Base-by-base conservation (phyloP, 208 protist species). In the Trypanosoma boissoni region DNA sequence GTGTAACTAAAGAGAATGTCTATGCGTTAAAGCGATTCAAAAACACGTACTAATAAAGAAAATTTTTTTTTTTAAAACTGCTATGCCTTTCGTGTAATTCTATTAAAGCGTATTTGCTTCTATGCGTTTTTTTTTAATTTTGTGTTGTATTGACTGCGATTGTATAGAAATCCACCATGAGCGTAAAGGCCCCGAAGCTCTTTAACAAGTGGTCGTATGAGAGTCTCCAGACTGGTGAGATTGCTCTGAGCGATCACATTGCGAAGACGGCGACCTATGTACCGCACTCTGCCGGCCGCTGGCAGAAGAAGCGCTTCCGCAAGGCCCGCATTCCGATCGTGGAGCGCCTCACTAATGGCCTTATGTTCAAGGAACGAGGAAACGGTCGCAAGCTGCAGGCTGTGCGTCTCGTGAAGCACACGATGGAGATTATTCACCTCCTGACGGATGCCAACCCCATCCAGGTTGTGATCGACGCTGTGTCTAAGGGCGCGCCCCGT, bases 331-430 rank as follows among this genome's bases (percentile, higher is more conserved):
- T 94, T 72, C 94, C 93, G 50, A 87, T 97, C 65, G 84, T 97
- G 67, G 94, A 97, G 86, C 93, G 96, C 76, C 70, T 99, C 28
- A 90, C 92, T 34, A 98, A 98, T 91, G 94, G 91, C 57, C 72
- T 99, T 42, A 99, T 99, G 98, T 98, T 98, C 90, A 96, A 99
- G 81, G 98, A 98, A 51, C 92, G 98, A 72, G 99, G 99, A 83
- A 99, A 99, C 84, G 99, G 99, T 77, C 99, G 99, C 89, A 99
- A 99, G 94, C 66, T 99, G 32, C 96, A 99, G 92, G 97, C 99
- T 56, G 89, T 99, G 51, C 94, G 97, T 67, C 98, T 99, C 68
- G 82, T 99, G 61, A 93, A 98, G 74, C 94, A 99, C 78, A 90
- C 96, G 28, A 99, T 99, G 66, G 98, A 99, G 72, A 97, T 99